These are phyloP conservation scores for Gynandropsis gynandra DNA, from an alignment of 345 rosid species.

Conservation along the genomic window DNA sequence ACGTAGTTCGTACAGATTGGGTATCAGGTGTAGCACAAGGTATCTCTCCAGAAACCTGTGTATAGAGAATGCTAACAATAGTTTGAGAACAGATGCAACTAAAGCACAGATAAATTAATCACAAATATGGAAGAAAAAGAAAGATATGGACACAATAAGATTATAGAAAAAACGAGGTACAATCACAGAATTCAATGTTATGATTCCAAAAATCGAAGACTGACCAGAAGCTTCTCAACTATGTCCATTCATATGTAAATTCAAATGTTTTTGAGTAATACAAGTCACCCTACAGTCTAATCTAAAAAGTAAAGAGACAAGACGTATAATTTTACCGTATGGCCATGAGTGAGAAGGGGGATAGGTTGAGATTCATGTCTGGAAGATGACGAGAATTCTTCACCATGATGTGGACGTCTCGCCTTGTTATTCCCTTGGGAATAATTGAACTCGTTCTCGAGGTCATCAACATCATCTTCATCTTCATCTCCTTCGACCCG, in stretches of 20 bases:
- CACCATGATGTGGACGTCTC: slow-evolving; percentile 76
- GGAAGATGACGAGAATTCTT: slow-evolving; percentile 80
- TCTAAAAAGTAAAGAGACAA: too few relatives aligned
- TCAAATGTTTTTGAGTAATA: slow-evolving; percentile 1
- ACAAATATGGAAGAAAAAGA: slow-evolving; percentile 8
- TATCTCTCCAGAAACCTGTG: slow-evolving; percentile 94
- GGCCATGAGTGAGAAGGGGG: slow-evolving; percentile 91
- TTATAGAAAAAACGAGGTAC: not conserved
- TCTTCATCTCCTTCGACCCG: slow-evolving; percentile 98
- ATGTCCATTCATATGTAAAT: not conserved
- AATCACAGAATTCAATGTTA: not conserved
- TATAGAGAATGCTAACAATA: slow-evolving; percentile 13
- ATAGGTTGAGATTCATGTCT: slow-evolving; percentile 92
- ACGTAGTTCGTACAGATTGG: slow-evolving; percentile 92
- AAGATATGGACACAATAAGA: too few relatives aligned
- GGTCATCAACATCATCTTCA: slow-evolving; percentile 94
- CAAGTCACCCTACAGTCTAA: slow-evolving; percentile 6
- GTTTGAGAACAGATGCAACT: slow-evolving; percentile 10
- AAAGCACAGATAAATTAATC: not conserved
- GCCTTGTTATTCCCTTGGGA: slow-evolving; percentile 51
- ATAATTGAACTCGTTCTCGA: slow-evolving; percentile 89
- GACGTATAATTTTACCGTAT: slow-evolving; percentile 41
- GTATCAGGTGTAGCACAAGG: slow-evolving; percentile 76
- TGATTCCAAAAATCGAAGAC: slow-evolving; percentile 7
- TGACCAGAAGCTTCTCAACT: slow-evolving; percentile 4